Base-by-base conservation (phyloP, 2,329 filamentous ascomycete species). In the Cadophora sp. region DNA sequence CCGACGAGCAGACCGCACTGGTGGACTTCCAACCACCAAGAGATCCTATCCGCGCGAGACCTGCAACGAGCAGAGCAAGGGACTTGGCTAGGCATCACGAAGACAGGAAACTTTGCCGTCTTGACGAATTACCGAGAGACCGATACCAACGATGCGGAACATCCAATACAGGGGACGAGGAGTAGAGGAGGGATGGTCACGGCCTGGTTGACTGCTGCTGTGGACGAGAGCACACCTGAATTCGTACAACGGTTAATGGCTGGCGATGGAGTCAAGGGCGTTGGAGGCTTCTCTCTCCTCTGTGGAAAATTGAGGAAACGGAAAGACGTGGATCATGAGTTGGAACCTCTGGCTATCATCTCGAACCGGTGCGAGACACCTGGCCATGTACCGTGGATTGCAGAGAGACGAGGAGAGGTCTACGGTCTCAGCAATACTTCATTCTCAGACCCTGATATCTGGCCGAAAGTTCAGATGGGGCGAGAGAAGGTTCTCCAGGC, bases 61-160 rank as follows among this genome's bases (percentile, higher is more conserved):
- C 82, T 90, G 14, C 85, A 89, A 74, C 83, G 88, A 41, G 80
- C 81, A 55, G 87, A 89, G 72, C 83, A 84, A 71, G 89, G 89
- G 43, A 90, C 89, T 16, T 91, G 89, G 89, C 80, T 90, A 43
- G 89, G 88, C 66, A 81, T 91, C 68, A 89, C 84, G 56, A 83
- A 83, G 71, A 78, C 81, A 3, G 89, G 89, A 14, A 83, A 85
- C 66, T 81, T 91, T 64, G 88, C 88, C 9, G 84, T 90, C 14
- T 81, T 91, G 66, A 91, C 89, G 65, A 91, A 91, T 79, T 91
- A 87, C 74, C 84, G 87, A 66, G 88, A 91, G 79, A 81, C 80
- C 27, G 78, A 81, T 64, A 73, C 80, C 24, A 75, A 83, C 65
- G 84, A 87, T 73, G 79, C 80, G 3, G 79, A 80, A 18, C 84